phyloP scores from a whole-genome alignment of 441 rosid species.

The Syzygium malaccense region DNA sequence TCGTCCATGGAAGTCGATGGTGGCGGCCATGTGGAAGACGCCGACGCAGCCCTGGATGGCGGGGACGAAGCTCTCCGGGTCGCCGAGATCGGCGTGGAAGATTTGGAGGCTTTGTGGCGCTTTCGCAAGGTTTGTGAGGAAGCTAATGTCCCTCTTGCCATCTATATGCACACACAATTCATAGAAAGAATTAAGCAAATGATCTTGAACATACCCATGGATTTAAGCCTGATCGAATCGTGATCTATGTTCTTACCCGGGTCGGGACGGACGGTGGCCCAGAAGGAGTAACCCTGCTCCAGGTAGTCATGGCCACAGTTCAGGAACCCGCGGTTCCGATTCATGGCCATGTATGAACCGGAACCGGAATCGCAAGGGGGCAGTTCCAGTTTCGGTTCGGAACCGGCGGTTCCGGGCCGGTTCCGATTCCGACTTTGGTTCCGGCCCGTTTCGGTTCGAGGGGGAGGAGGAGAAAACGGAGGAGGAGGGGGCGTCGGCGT shows the following conservation, averaged over 20 bases:
- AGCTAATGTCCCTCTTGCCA: slow-evolving; percentile 23
- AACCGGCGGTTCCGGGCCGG: no score
- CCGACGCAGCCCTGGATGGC: slow-evolving; percentile 28
- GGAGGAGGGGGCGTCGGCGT: no score
- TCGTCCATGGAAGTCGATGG: slow-evolving; percentile 14
- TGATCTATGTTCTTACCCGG: slow-evolving; percentile 17
- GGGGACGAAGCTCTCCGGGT: slow-evolving; percentile 20
- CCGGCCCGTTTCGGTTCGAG: no score
- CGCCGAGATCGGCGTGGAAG: slow-evolving; percentile 24
- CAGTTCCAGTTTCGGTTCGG: no score
- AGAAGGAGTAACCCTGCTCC: slow-evolving; percentile 45
- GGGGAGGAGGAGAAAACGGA: no score
- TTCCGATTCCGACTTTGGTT: no score
- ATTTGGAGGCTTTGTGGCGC: slow-evolving; percentile 22
- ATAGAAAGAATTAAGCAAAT: background rate
- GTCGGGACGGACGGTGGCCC: slow-evolving; percentile 43
- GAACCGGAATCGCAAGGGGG: no score
- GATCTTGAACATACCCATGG: background rate
- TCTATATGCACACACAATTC: slow-evolving; percentile 2
- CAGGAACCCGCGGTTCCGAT: no score
- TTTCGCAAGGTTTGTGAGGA: slow-evolving; percentile 27
- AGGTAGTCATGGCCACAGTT: no score
- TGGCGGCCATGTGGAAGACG: slow-evolving; percentile 29
- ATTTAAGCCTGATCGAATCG: background rate
- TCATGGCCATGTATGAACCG: no score